Evolutionary conservation across 768 basidiomycete genomes (phyloP), one percentile per base, ranked within the genome.

Genomic region (Leccinum obscurum): DNA sequence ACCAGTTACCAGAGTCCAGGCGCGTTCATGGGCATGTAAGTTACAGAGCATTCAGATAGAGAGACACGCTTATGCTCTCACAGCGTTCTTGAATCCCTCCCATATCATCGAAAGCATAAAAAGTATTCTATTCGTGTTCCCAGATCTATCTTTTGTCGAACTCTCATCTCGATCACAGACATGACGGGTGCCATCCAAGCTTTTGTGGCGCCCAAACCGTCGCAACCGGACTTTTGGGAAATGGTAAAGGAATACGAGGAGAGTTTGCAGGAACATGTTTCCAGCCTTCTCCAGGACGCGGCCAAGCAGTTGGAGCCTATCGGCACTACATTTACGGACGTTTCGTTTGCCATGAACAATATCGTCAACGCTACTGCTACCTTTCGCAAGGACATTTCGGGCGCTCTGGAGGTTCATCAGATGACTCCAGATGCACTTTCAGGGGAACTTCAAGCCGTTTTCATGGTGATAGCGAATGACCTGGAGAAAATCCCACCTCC

Each of bases 161-260:
- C 15, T 49, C 22, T 49, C 48, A 49, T 49, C 48, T 49, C 48
- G 11, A 49, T 14, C 22, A 11, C 13, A 49, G 48, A 49, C 14
- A 7, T 24, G 48, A 49, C 48, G 6, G 8, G 20, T 49, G 20
- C 48, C 17, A 26, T 50, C 26, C 26, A 26, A 15, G 0, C 49
- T 17, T 50, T 3, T 17, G 48, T 22, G 22, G 24, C 7, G 24
- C 24, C 64, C 26, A 7, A 53, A 15, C 9, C 32, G 10, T 58
- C 66, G 0, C 11, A 24, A 5, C 52, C 53, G 2, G 50, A 66
- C 46, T 60, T 61, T 56, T 66, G 56, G 67, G 64, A 66, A 11
- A 55, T 49, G 11, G 48, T 15, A 26, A 49, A 58, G 26, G 11
- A 57, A 48, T 56, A 55, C 15, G 60, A 61, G 46, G 7, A 60